Percentiles rank a stretch among this genome's conserved stretches.
phyloP scores from a whole-genome alignment of 345 rosid species.

The Brassica carinata region DNA sequence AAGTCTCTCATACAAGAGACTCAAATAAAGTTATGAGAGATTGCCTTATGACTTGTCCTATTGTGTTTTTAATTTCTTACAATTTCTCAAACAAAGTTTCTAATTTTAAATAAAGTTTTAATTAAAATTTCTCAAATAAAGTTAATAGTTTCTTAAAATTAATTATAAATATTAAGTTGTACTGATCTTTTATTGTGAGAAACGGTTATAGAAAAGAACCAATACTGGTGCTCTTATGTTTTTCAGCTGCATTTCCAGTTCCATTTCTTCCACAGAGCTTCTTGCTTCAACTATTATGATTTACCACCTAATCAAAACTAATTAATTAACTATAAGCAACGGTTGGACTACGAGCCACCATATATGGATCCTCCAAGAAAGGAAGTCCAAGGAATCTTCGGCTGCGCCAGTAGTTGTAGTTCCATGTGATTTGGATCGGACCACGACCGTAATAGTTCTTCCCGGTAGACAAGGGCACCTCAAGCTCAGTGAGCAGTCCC shows the following conservation, averaged over 20 bases:
- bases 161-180: no score
- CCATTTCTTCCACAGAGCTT: neutral
- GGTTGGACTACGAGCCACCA: constrained; percentile 43
- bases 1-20: no score
- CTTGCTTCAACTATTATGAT: neutral
- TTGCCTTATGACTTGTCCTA: no score
- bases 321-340: constrained; percentile 34
- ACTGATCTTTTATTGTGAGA: no score
- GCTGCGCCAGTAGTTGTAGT: constrained; percentile 14
- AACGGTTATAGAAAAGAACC: neutral
- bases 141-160: no score
- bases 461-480: constrained; percentile 40
- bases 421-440: constrained; percentile 62
- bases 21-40: no score
- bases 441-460: constrained; percentile 58
- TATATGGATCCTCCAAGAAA: constrained; percentile 48
- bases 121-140: no score
- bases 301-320: no score
- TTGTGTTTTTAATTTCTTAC: no score
- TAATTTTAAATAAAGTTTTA: no score
- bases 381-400: constrained; percentile 36
- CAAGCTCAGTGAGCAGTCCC: constrained; percentile 26
- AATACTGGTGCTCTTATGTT: neutral
- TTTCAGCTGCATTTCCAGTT: neutral
- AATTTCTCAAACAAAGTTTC: no score